Evolutionary conservation across 2,329 filamentous ascomycete genomes (phyloP).

Genomic region (Hirsutella rhossiliensis): DNA sequence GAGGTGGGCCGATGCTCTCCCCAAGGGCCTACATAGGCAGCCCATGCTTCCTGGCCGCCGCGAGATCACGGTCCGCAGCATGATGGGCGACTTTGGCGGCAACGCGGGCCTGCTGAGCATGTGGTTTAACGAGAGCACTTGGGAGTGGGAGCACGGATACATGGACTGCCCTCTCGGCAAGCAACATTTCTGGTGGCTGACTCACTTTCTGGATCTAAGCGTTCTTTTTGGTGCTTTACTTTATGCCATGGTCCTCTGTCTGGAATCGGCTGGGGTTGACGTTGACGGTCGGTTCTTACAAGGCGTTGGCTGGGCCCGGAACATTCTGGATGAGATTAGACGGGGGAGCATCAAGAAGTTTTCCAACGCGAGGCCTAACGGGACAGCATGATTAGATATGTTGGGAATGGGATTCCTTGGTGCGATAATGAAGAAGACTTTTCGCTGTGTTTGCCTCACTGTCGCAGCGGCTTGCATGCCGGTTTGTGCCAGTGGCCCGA

Average conservation of each 20-base stretch:
- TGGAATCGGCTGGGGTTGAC: slow-evolving; percentile 20
- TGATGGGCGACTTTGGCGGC: slow-evolving; percentile 96
- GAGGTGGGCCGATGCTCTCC: slow-evolving; percentile 32
- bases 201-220: slow-evolving; percentile 61
- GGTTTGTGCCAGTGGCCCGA: neutral
- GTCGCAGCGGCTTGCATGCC: neutral
- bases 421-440: slow-evolving; percentile 1
- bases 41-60: slow-evolving; percentile 51
- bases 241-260: slow-evolving; percentile 11
- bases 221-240: slow-evolving; percentile 19
- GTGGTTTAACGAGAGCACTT: slow-evolving; percentile 68
- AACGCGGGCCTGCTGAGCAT: slow-evolving; percentile 79
- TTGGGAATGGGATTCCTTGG: neutral
- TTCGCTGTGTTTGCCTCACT: neutral
- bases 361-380: slow-evolving; percentile 8
- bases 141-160: slow-evolving; percentile 77
- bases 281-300: slow-evolving; percentile 16
- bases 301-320: slow-evolving; percentile 7
- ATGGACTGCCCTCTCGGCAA: slow-evolving; percentile 65
- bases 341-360: neutral
- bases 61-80: slow-evolving; percentile 88
- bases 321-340: slow-evolving; percentile 4
- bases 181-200: slow-evolving; percentile 90
- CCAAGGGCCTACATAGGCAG: slow-evolving; percentile 26
- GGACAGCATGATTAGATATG: slow-evolving; percentile 10